Evolutionary conservation across 2,329 filamentous ascomycete genomes (phyloP).

Genomic region (Fusarium buxicola): DNA sequence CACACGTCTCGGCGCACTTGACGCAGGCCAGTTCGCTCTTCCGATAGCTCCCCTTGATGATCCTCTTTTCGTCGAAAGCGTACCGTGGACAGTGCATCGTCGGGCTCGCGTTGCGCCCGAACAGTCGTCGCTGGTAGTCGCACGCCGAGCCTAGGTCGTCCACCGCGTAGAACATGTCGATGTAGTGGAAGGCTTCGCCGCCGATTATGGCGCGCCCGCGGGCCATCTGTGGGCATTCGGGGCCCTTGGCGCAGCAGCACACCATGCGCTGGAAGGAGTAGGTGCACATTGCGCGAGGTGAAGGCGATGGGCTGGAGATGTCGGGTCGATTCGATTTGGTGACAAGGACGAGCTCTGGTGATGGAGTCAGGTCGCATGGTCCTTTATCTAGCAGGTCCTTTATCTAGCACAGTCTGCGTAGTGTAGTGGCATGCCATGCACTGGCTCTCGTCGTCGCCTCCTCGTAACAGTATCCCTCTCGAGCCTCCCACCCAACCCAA

Average conservation of each 20-base stretch:
- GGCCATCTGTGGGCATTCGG: constrained; percentile 43
- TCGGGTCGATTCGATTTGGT: neutral
- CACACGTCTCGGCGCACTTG: constrained; percentile 45
- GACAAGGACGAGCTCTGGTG: neutral
- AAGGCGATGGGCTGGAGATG: neutral
- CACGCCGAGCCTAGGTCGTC: constrained; percentile 45
- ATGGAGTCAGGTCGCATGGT: neutral
- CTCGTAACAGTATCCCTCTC: constrained; percentile 1
- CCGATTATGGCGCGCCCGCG: constrained; percentile 36
- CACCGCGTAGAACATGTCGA: constrained; percentile 42
- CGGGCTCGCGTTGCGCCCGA: constrained; percentile 35
- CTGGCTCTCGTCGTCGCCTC: neutral
- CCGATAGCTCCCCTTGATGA: constrained; percentile 41
- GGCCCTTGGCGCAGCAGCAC: constrained; percentile 46
- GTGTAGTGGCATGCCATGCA: neutral
- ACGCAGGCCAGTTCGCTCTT: constrained; percentile 45
- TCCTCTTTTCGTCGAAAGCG: constrained; percentile 43
- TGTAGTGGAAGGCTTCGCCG: constrained; percentile 43
- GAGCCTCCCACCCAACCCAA: too few species aligned
- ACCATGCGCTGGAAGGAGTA: constrained; percentile 45
- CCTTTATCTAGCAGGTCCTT: neutral
- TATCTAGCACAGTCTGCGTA: neutral
- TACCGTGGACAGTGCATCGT: constrained; percentile 44
- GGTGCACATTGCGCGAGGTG: constrained; percentile 39
- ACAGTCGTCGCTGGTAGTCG: constrained; percentile 45